Evolutionary conservation across 495 filamentous ascomycete species (phyloP), one percentile per base, ranked within the genome.

Genomic region (Achaetomiella virescens): DNA sequence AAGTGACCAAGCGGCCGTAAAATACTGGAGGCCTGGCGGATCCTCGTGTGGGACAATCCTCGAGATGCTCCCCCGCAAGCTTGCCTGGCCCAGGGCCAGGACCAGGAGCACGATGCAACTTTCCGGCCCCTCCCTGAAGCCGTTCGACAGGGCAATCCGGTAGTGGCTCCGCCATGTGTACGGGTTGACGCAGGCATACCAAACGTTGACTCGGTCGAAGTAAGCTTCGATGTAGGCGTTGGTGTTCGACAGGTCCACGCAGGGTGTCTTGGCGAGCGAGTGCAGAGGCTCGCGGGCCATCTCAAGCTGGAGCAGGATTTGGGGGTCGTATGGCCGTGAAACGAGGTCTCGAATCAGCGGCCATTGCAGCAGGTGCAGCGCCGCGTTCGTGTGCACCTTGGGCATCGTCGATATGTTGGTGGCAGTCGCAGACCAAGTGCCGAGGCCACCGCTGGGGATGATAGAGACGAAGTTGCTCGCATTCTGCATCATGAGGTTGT

Each of bases 161-260:
- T 91, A 91, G 67, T 89, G 84, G 54, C 78, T 81, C n/a, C 78
- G 75, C 88, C 88, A 92, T 18, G 82, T 87, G 69, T 85, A 88
- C 21, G 88, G 88, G 67, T 90, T 91, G 50, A 92, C 87, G 67
- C 85, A 88, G 31, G 88, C 88, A 59, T 91, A 91, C 86, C 88
- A 92, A 6, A 89, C 78, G 63, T 91, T 91, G 53, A 89, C 88
- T 22, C 84, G 78, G 41, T 85, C 81, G 60, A 92, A 92, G 70
- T 87, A 91, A 9, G 87, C 80, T 64, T 84, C 81, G 47, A 88
- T 83, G 69, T 90, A 90, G 14, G 79, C 75, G 21, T 80, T 75
- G n/a, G 85, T 85, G 69, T 90, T 88, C 20, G 84, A 84, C 61
- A 91, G 66, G 66, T 91, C 87, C 33, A 89, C 76, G 54, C 79